Conservation (phyloP, 2,329 filamentous ascomycete species). For the Botrytis elliptica region DNA sequence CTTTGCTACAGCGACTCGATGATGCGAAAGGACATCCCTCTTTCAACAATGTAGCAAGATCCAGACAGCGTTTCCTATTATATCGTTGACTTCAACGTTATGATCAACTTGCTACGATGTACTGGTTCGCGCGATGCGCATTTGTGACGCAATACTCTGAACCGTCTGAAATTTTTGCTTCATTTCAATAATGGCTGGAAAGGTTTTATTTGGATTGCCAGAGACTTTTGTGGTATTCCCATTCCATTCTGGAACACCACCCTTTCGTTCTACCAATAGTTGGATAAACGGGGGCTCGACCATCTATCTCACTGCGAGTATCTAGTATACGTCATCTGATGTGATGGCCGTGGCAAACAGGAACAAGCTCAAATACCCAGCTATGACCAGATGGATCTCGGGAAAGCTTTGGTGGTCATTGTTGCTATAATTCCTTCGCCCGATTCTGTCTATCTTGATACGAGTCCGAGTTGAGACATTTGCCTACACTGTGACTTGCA, state of each 20-base stretch:
- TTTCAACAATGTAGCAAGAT: neutral
- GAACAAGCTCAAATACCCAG: neutral
- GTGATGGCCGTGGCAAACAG: neutral
- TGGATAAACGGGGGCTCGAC: neutral
- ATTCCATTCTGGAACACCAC: neutral
- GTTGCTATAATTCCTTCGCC: neutral
- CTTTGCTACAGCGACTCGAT: neutral
- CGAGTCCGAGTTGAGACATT: neutral
- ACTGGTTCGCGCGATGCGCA: neutral
- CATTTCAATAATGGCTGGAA: neutral
- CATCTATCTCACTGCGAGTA: neutral
- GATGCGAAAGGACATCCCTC: neutral
- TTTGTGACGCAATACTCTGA: neutral
- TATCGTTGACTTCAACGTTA: neutral
- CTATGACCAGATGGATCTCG: neutral
- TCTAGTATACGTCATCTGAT: neutral
- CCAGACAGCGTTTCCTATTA: neutral
- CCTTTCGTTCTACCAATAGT: neutral
- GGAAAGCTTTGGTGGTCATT: neutral
- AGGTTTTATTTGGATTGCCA: too few species aligned
- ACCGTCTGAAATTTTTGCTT: neutral
- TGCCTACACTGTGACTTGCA: neutral
- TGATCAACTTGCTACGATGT: neutral
- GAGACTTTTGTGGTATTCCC: neutral
- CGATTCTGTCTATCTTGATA: neutral